Evolutionary conservation across 2,329 filamentous ascomycete genomes (phyloP), one percentile per base, ranked within the genome.

Genomic region (Cordyceps sp.): DNA sequence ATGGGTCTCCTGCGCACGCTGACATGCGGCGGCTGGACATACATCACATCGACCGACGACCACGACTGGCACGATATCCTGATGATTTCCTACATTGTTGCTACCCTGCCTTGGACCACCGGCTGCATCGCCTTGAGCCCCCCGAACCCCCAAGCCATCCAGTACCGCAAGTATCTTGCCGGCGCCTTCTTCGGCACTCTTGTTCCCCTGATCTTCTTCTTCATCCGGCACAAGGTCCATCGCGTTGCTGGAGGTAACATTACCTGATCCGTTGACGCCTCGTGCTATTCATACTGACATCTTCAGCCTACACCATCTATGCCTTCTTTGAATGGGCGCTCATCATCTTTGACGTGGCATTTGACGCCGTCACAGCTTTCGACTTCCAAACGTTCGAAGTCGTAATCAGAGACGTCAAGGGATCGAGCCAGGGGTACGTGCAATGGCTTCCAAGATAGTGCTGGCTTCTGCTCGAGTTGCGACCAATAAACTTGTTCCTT

Each of bases 41-140:
- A 96, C 55, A 76, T 98, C 38, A 98, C 90, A 18, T 96, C 90
- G 39, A 98, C 90, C 27, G 90, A 98, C 52, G 84, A 96, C 53
- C 90, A 98, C 55, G 76, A 93, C 56, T 96, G 85, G 86, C 90
- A 98, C 54, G 90, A 98, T 49, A 88, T 96, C 39, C 88, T 98
- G 54, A 98, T 98, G 90, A 94, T 98, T 44, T 92, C 85, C 12
- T 98, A 98, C 55, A 66, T 98, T 34, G 78, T 98, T 29, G 80
- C 84, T 22, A 96, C 90, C 3, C 64, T 98, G 33, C 90, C 90
- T 2, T 98, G 90, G 90, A 98, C 88, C 2, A 55, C 84, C 30
- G 90, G 90, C 30, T 94, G 88, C 54, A 69, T 96, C 38, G 74
- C 79, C 5, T 61, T 96, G 32, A 94, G 86, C 55, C 85, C 88